Conservation (phyloP, 2,329 filamentous ascomycete species). For the Claviceps maximensis region DNA sequence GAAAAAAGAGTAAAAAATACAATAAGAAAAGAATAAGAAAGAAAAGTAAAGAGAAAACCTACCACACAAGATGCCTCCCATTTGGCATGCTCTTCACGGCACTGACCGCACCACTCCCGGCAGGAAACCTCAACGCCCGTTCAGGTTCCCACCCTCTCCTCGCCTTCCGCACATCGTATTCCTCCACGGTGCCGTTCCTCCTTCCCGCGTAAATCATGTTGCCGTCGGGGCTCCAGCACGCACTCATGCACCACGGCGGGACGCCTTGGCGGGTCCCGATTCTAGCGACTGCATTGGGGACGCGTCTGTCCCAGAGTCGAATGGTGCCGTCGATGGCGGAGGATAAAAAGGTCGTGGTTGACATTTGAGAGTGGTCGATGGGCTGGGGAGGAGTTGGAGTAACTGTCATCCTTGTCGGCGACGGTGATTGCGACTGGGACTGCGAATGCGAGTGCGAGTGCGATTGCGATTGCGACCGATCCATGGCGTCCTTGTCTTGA, state of each 20-base stretch:
- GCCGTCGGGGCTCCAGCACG: constrained; percentile 90
- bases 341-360: constrained; percentile 72
- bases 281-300: constrained; percentile 62
- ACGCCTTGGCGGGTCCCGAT: constrained; percentile 62
- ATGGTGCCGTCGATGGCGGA: constrained; percentile 78
- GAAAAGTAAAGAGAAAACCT: constrained; percentile 7
- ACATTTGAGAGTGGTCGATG: constrained; percentile 44
- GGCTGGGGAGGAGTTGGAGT: constrained; percentile 26
- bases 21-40: too few species aligned
- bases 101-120: constrained; percentile 79
- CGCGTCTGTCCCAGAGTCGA: constrained; percentile 83
- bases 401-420: constrained; percentile 16
- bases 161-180: constrained; percentile 75
- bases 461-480: constrained; percentile 10
- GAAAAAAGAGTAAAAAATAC: too few species aligned
- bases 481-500: constrained; percentile 6
- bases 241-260: constrained; percentile 95
- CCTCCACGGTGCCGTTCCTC: constrained; percentile 85
- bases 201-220: constrained; percentile 91
- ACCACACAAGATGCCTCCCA: constrained; percentile 77
- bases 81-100: constrained; percentile 86
- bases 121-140: constrained; percentile 74
- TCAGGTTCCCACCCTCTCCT: constrained; percentile 55
- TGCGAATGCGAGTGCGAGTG: constrained; percentile 3
- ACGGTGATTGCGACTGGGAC: constrained; percentile 4